phyloP scores from a whole-genome alignment of 768 basidiomycete species.

The Lentinula sp. region DNA sequence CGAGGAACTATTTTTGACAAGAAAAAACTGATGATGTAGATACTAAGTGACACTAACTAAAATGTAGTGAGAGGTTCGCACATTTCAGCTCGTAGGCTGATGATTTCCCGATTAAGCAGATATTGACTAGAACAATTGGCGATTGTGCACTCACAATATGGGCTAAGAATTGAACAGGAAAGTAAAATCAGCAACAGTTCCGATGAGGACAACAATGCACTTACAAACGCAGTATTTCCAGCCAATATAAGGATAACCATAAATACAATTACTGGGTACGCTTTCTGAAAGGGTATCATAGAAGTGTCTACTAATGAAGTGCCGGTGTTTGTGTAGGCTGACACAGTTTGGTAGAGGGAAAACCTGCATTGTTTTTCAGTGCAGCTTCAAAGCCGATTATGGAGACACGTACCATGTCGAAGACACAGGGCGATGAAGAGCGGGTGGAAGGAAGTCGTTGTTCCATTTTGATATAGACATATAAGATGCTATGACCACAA shows the following conservation, averaged over 20 bases:
- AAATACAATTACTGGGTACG: conserved; percentile 73
- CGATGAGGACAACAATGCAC: conserved; percentile 24
- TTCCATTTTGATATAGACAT: conserved; percentile 59
- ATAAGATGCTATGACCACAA: conserved; percentile 77
- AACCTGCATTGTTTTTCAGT: conserved; percentile 49
- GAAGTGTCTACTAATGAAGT: conserved; percentile 83
- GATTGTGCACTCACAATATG: conserved; percentile 60
- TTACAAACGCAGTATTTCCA: conserved; percentile 90
- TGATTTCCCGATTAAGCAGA: neutral
- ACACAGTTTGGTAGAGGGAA: conserved; percentile 77
- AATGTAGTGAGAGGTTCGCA: conserved; percentile 27
- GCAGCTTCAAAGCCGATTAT: neutral
- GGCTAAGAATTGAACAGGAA: conserved; percentile 42
- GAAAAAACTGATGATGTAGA: conserved; percentile 53
- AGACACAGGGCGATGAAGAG: conserved; percentile 46
- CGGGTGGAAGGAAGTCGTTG: conserved; percentile 52
- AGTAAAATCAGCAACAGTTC: neutral
- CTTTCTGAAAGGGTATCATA: conserved; percentile 87
- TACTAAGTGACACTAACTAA: neutral
- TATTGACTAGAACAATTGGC: neutral
- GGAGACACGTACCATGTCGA: conserved; percentile 53
- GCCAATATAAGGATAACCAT: conserved; percentile 77
- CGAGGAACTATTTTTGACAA: conserved; percentile 55
- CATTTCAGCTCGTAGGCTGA: conserved; percentile 79
- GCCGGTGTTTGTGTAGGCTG: conserved; percentile 87